These are phyloP conservation scores for Aspergillus sp. DNA, from an alignment of 2,329 filamentous ascomycete genomes.

Conservation along the genomic window DNA sequence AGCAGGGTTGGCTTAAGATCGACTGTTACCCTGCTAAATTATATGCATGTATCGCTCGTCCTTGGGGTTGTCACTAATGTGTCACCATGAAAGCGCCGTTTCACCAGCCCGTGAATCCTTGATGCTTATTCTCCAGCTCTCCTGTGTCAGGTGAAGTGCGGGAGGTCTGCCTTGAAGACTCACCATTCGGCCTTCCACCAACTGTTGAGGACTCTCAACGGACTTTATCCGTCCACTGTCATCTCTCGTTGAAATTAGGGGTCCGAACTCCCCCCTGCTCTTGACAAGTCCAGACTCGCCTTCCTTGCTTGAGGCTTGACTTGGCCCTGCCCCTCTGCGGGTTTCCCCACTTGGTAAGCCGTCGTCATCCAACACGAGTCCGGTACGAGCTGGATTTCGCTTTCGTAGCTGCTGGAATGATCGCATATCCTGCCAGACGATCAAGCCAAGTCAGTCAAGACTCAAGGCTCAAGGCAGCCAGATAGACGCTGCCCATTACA, in stretches of 20 bases:
- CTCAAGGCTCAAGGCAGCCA: not conserved
- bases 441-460: not conserved
- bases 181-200: no score
- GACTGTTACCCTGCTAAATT: not conserved
- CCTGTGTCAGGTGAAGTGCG: conserved; percentile 3
- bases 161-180: not conserved
- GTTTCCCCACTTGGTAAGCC: conserved; percentile 15
- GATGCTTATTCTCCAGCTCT: conserved; percentile 12
- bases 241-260: conserved; percentile 5
- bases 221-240: not conserved
- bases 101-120: not conserved
- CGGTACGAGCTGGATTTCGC: not conserved
- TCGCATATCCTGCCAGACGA: no score
- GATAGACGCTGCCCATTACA: not conserved
- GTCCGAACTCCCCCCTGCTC: conserved; percentile 9
- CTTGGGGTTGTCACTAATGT: not conserved
- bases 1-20: not conserved
- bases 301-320: conserved; percentile 1
- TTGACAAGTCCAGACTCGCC: not conserved
- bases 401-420: no score
- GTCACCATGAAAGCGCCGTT: not conserved
- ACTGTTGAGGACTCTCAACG: not conserved
- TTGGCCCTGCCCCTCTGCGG: conserved; percentile 15
- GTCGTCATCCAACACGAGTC: not conserved
- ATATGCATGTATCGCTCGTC: no score